Percentiles rank a stretch among this genome's conserved stretches.
phyloP scores from a whole-genome alignment of 2,329 filamentous ascomycete species.

The Mollisia scopiformis region DNA sequence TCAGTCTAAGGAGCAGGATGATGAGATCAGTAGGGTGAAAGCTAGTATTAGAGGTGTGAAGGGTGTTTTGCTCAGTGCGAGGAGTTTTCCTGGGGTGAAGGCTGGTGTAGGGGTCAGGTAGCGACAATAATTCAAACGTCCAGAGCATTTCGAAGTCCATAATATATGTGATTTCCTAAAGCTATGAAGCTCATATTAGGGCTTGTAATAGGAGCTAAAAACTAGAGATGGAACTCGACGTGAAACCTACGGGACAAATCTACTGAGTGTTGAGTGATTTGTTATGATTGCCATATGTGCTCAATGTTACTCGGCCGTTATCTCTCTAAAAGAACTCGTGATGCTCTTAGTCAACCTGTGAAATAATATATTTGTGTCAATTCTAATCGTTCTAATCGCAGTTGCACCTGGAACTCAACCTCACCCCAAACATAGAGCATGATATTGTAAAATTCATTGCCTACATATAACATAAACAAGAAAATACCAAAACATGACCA shows the following conservation, averaged over 20 bases:
- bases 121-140: no score
- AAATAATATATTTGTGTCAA: no score
- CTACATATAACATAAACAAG: not conserved
- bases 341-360: no score
- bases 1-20: constrained; percentile 56
- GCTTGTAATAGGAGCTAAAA: not conserved
- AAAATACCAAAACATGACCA: no score
- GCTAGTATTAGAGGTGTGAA: constrained; percentile 79
- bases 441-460: not conserved
- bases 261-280: no score
- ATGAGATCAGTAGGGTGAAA: constrained; percentile 74
- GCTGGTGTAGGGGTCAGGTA: constrained; percentile 1
- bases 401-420: not conserved
- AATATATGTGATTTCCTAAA: not conserved
- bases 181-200: not conserved
- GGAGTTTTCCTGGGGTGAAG: constrained; percentile 63
- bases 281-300: no score
- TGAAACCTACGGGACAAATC: no score
- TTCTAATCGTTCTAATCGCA: no score
- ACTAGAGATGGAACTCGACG: no score
- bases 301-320: no score
- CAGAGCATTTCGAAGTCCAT: no score
- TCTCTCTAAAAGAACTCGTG: no score
- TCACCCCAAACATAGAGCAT: not conserved
- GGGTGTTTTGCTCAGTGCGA: constrained; percentile 74